These are phyloP conservation scores for Cruciata laevipes DNA, from an alignment of 257 asterid genomes.

Conservation along the genomic window DNA sequence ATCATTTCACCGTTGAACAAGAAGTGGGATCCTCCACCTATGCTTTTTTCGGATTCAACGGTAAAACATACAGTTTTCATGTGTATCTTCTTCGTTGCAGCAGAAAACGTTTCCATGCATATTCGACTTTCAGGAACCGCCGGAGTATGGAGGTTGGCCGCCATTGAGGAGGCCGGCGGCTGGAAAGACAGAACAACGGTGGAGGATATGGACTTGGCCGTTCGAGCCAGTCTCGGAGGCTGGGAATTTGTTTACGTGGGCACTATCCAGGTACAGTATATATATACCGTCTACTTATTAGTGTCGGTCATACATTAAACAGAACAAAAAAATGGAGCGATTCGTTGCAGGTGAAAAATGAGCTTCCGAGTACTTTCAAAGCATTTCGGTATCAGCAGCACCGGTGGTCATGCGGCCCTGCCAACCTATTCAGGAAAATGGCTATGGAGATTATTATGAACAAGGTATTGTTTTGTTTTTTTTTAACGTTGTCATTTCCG, in stretches of 20 bases:
- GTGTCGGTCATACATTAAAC: too few species aligned
- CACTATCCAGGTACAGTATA: constrained; percentile 35
- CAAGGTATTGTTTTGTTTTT: background rate
- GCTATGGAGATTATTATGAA: constrained; percentile 27
- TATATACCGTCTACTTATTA: background rate
- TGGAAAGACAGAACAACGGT: constrained; percentile 44
- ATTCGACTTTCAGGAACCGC: constrained; percentile 38
- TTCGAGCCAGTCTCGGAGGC: constrained; percentile 60
- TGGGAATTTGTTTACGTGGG: constrained; percentile 57
- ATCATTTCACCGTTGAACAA: constrained; percentile 63
- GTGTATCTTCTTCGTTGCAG: too few species aligned
- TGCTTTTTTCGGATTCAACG: constrained; percentile 60
- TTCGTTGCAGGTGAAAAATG: constrained; percentile 22
- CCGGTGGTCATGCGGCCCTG: constrained; percentile 56
- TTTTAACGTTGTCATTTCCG: too few species aligned
- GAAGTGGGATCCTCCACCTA: constrained; percentile 59
- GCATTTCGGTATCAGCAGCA: constrained; percentile 44
- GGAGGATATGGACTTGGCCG: constrained; percentile 64
- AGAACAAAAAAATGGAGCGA: too few species aligned
- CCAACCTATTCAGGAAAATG: constrained; percentile 46
- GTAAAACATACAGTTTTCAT: constrained; percentile 17
- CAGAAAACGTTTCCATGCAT: background rate
- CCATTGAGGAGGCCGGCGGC: constrained; percentile 55
- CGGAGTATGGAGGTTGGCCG: constrained; percentile 57
- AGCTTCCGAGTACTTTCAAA: constrained; percentile 46